Percentiles rank a stretch among this genome's conserved stretches.
These are phyloP conservation scores for Aristolochia californica DNA, from an alignment of 164 flowering plant species.

Conservation along the genomic window DNA sequence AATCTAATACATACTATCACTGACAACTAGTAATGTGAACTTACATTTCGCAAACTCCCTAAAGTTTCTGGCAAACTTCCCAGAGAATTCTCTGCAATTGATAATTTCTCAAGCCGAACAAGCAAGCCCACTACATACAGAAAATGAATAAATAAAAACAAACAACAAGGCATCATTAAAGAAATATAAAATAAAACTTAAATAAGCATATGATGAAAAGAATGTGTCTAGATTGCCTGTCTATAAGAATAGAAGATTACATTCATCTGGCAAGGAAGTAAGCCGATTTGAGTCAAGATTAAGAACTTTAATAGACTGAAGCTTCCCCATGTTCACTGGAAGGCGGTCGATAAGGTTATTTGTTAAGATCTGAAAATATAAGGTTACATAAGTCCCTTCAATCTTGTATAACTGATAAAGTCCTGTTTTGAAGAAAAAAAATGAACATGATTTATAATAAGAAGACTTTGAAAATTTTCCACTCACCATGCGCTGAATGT, in stretches of 20 bases:
- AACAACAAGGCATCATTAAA: neutral
- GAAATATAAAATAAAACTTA: neutral
- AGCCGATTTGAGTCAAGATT: slow-evolving; percentile 69
- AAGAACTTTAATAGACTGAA: slow-evolving; percentile 66
- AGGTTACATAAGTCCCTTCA: slow-evolving; percentile 4
- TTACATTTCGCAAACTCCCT: slow-evolving; percentile 95
- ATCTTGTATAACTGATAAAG: neutral
- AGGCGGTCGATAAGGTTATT: slow-evolving; percentile 66
- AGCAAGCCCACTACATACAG: slow-evolving; percentile 69
- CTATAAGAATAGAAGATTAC: slow-evolving; percentile 39
- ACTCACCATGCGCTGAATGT: slow-evolving; percentile 91
- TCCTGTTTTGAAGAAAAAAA: neutral
- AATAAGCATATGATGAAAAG: neutral
- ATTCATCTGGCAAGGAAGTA: slow-evolving; percentile 80
- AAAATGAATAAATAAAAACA: slow-evolving; percentile 9
- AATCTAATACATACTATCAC: too few relatives aligned
- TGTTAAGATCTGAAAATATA: slow-evolving; percentile 51
- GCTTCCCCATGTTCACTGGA: slow-evolving; percentile 78
- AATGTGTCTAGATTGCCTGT: slow-evolving; percentile 5
- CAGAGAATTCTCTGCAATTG: slow-evolving; percentile 58
- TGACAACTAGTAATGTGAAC: slow-evolving; percentile 11
- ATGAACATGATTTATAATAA: neutral
- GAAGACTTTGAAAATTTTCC: neutral
- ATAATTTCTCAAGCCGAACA: slow-evolving; percentile 75
- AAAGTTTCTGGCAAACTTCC: slow-evolving; percentile 76